phyloP scores from a whole-genome alignment of 2,329 filamentous ascomycete genomes.

The Rhytidhysteron rufulum region DNA sequence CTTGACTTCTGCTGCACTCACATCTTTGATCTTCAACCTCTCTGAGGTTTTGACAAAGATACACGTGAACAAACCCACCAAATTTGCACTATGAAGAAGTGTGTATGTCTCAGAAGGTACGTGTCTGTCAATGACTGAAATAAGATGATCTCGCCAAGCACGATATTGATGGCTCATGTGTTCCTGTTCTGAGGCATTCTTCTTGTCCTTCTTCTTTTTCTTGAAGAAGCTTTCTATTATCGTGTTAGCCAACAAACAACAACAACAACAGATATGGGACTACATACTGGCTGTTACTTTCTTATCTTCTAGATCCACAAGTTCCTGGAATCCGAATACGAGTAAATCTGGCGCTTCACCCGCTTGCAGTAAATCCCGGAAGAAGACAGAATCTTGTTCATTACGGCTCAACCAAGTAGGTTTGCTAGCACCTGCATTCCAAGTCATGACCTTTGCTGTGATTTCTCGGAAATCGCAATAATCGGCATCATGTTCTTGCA shows the following conservation, averaged over 20 bases:
- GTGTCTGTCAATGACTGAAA: constrained; percentile 75
- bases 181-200: constrained; percentile 80
- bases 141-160: constrained; percentile 89
- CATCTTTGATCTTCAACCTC: constrained; percentile 69
- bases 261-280: no score
- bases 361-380: constrained; percentile 73
- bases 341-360: constrained; percentile 81
- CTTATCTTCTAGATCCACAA: constrained; percentile 98
- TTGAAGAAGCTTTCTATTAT: constrained; percentile 72
- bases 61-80: constrained; percentile 94
- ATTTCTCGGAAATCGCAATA: constrained; percentile 86
- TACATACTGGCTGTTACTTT: constrained; percentile 82
- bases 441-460: constrained; percentile 78
- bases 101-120: constrained; percentile 78
- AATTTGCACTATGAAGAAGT: constrained; percentile 79
- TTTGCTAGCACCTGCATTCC: constrained; percentile 97
- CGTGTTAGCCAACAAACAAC: no score
- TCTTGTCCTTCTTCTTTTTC: constrained; percentile 64
- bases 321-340: constrained; percentile 94
- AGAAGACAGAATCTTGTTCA: constrained; percentile 69
- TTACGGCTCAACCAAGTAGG: constrained; percentile 73
- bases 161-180: constrained; percentile 96
- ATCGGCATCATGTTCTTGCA: constrained; percentile 77
- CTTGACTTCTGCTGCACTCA: constrained; percentile 82
- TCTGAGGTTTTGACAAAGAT: constrained; percentile 85